Base-by-base conservation (phyloP, 2,329 filamentous ascomycete genomes). In the Stemphylium vesicarium region DNA sequence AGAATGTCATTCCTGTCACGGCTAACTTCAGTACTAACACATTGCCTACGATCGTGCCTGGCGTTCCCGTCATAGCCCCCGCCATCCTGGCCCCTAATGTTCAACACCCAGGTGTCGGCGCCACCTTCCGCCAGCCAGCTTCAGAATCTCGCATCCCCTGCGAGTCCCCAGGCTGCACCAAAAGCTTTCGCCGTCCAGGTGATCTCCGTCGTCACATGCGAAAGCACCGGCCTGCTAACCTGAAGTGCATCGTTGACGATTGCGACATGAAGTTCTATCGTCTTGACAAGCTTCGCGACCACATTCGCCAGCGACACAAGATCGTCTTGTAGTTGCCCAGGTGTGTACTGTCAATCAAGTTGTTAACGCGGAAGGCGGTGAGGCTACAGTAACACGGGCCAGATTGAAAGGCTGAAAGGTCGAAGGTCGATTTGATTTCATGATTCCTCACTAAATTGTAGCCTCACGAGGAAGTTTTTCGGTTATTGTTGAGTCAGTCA, bases 181-280 rank as follows among this genome's bases (percentile, higher is more conserved):
- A 33, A 26, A 26, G 43, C 2, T 52, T 41, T 38, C 18, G 32
- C 7, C 48, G 49, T 13, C 11, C 38, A 15, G 42, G 37, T 3
- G 48, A 56, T 11, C 48, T 26, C 37, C 43, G 48, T 13, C 48
- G 44, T 3, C 35, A 48, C 36, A 33, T 39, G 35, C 22, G 45
- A 0, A 16, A 9, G 45, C 35, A 47, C 1, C 33, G 13, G 12
- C 15, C 11, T 7, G 22, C 35, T 1, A 32, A 1, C 0, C 12
- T 31, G 2, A 38, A 13, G 1, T 48, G 49, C 13, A 12, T 47
- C 6, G 20, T 56, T 5, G 31, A 33, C 4, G 38, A 40, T 0
- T 49, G 49, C 31, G 8, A 35, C 43, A 53, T 15, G 49, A 53
- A 45, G 22, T 56, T 56, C 39, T 22, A 37, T 15, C 49, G 53